Evolutionary conservation across 2,329 filamentous ascomycete species (phyloP).

Genomic region (Colletotrichum shisoi): DNA sequence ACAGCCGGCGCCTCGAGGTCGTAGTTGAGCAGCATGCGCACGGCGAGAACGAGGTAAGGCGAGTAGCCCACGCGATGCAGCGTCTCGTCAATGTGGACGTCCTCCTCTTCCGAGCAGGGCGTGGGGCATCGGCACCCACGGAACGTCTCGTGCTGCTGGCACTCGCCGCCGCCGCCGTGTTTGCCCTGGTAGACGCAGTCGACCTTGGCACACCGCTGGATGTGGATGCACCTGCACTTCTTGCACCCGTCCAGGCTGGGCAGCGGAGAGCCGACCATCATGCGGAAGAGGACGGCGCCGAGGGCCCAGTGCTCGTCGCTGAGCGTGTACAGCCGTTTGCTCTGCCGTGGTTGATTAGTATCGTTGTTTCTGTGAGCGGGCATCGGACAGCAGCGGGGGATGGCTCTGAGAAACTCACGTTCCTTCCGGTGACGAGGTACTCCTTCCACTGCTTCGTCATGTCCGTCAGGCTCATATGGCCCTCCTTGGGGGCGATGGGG

Average conservation of each 20-base stretch:
- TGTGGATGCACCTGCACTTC: conserved; percentile 44
- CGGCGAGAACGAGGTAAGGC: conserved; percentile 40
- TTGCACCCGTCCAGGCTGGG: conserved; percentile 46
- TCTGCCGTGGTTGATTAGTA: conserved; percentile 38
- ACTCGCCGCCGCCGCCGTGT: conserved; percentile 29
- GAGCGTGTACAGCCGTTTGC: conserved; percentile 48
- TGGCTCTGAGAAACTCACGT: conserved; percentile 10
- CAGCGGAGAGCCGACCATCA: conserved; percentile 51
- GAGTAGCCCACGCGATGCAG: conserved; percentile 46
- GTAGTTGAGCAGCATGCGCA: conserved; percentile 43
- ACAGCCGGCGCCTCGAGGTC: conserved; percentile 38
- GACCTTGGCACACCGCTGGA: conserved; percentile 34
- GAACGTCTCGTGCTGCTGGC: conserved; percentile 37
- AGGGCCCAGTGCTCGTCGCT: conserved; percentile 52
- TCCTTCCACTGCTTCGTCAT: conserved; percentile 35
- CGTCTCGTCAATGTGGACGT: conserved; percentile 47
- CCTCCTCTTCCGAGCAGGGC: conserved; percentile 23
- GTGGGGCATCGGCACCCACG: conserved; percentile 36
- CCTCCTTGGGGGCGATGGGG: conserved; percentile 33
- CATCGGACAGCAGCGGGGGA: too few species aligned
- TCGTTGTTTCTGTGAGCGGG: background rate
- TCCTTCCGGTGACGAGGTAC: conserved; percentile 20
- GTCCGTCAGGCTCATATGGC: conserved; percentile 13
- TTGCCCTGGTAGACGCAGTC: conserved; percentile 25
- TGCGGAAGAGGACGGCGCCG: conserved; percentile 51